Conservation (phyloP, 352 stramenopile genomes). For the Aphanomyces invadans region DNA sequence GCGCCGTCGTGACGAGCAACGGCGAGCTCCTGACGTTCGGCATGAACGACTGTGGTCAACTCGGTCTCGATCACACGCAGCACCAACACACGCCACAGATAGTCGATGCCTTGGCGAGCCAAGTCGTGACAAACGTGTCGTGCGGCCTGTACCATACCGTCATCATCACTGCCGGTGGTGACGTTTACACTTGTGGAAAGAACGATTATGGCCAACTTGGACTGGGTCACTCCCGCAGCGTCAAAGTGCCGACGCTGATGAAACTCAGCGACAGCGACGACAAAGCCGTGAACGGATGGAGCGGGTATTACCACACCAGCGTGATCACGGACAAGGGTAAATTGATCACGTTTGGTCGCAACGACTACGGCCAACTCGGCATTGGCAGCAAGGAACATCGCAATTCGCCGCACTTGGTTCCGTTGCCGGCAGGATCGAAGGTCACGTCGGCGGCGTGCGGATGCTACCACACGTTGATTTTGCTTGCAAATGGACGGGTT, state of each 20-base stretch:
- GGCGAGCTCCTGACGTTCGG: constrained; percentile 78
- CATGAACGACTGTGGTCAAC: constrained; percentile 84
- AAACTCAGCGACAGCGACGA: constrained; percentile 64
- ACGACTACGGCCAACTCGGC: constrained; percentile 81
- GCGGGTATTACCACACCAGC: constrained; percentile 81
- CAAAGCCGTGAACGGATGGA: constrained; percentile 67
- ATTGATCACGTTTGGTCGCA: constrained; percentile 75
- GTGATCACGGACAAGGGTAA: constrained; percentile 75
- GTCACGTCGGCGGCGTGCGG: constrained; percentile 71
- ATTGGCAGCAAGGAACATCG: constrained; percentile 87
- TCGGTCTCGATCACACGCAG: constrained; percentile 73
- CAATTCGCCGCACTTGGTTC: constrained; percentile 67
- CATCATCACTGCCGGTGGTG: constrained; percentile 46
- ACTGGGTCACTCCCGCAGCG: constrained; percentile 65
- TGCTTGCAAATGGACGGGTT: constrained; percentile 66
- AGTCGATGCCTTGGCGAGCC: constrained; percentile 56
- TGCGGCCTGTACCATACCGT: constrained; percentile 81
- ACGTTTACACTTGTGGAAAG: constrained; percentile 79
- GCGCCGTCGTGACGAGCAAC: constrained; percentile 62
- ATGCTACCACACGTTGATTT: constrained; percentile 76
- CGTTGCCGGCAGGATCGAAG: constrained; percentile 66
- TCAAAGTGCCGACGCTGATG: constrained; percentile 61
- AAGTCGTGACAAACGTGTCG: constrained; percentile 58
- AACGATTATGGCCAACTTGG: constrained; percentile 84
- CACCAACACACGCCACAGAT: constrained; percentile 81